Percentiles rank a stretch among this genome's conserved stretches.
phyloP scores from a whole-genome alignment of 805 yeast species.

The Starmera dryadoides region DNA sequence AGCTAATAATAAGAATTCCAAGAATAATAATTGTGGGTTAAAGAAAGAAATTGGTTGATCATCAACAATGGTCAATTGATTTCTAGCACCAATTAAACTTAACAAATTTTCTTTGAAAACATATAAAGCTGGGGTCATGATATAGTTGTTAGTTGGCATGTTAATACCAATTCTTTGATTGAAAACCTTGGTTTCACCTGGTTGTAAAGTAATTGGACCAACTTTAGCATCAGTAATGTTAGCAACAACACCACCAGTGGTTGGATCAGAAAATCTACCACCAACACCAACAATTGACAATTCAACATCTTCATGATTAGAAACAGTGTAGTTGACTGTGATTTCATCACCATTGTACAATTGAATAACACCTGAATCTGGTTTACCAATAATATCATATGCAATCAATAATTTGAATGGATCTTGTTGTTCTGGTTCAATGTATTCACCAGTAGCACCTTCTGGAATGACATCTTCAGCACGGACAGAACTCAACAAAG shows the following conservation, averaged over 20 bases:
- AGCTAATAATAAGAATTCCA: constrained; percentile 46
- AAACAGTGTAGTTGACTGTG: constrained; percentile 42
- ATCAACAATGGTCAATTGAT: constrained; percentile 47
- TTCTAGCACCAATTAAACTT: constrained; percentile 48
- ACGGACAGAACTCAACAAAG: constrained; percentile 6
- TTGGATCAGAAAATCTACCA: constrained; percentile 54
- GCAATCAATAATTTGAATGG: constrained; percentile 40
- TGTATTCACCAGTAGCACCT: constrained; percentile 8
- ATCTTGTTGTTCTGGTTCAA: constrained; percentile 20
- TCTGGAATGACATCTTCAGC: constrained; percentile 13
- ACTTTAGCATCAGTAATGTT: constrained; percentile 60
- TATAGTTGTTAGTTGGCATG: constrained; percentile 48
- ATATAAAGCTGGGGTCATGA: constrained; percentile 53
- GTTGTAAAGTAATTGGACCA: constrained; percentile 48
- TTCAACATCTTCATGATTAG: constrained; percentile 44
- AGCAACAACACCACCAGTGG: constrained; percentile 40
- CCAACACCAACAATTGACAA: constrained; percentile 60
- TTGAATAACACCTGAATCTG: constrained; percentile 29
- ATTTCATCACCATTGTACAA: constrained; percentile 46
- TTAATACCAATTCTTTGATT: constrained; percentile 54
- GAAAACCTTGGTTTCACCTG: constrained; percentile 43
- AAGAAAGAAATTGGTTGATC: constrained; percentile 66
- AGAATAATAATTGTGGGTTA: constrained; percentile 64
- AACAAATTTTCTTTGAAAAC: constrained; percentile 42
- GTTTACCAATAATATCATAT: constrained; percentile 41